Evolutionary conservation across 768 basidiomycete species (phyloP).

Genomic region (Tubosaeta brunneosetosa): DNA sequence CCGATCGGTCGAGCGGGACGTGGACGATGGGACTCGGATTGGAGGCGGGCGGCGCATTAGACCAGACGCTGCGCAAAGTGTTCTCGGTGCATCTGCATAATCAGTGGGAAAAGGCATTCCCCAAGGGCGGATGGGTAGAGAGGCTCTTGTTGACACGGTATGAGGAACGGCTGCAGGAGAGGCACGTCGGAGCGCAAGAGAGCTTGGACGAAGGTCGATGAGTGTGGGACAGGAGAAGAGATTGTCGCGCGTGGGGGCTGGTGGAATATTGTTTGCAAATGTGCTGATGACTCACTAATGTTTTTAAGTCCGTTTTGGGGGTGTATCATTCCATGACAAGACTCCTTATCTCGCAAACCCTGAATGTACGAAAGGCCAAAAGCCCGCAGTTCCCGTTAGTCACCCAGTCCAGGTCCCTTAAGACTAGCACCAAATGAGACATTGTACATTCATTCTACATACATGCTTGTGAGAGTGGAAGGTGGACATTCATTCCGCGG

Average conservation of each 20-base stretch:
- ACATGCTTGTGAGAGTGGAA: neutral
- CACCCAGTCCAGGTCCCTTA: too few species aligned
- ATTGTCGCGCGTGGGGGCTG: neutral
- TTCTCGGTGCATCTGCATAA: slow-evolving; percentile 94
- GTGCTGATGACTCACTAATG: neutral
- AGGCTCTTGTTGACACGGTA: slow-evolving; percentile 66
- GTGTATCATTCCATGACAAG: too few species aligned
- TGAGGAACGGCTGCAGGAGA: slow-evolving; percentile 34
- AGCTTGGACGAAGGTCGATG: neutral
- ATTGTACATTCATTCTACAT: neutral
- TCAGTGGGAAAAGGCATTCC: slow-evolving; percentile 90
- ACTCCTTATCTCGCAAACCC: too few species aligned
- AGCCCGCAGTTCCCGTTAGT: too few species aligned
- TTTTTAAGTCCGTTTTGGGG: neutral
- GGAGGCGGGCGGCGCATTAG: slow-evolving; percentile 59
- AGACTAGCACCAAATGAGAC: neutral
- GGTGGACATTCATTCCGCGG: too few species aligned
- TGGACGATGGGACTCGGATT: slow-evolving; percentile 68
- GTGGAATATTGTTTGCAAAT: neutral
- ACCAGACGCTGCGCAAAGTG: slow-evolving; percentile 58
- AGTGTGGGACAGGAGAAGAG: neutral
- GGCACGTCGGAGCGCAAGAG: neutral
- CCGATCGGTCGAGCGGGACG: slow-evolving; percentile 46
- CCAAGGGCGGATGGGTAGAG: slow-evolving; percentile 82
- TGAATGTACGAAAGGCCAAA: too few species aligned